phyloP scores from a whole-genome alignment of 768 basidiomycete genomes.

The Dioszegia hungarica region DNA sequence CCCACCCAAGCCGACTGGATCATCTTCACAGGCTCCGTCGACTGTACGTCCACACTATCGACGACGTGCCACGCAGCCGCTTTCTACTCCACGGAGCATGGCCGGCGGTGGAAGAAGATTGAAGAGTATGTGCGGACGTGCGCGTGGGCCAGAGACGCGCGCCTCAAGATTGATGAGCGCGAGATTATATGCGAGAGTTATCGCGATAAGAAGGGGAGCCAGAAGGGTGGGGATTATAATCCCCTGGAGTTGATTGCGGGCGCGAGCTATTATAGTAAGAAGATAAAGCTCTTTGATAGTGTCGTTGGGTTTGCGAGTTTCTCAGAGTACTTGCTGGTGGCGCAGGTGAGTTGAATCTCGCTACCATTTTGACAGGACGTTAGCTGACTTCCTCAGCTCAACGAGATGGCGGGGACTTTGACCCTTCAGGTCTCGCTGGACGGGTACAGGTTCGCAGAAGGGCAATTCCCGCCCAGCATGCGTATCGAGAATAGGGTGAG shows the following conservation, averaged over 20 bases:
- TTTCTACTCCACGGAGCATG: slow-evolving; percentile 70
- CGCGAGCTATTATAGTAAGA: slow-evolving; percentile 63
- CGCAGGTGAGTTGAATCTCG: slow-evolving; percentile 61
- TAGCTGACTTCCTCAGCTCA: slow-evolving; percentile 53
- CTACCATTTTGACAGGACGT: background rate
- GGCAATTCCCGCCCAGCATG: slow-evolving; percentile 86
- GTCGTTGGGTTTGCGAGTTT: slow-evolving; percentile 90
- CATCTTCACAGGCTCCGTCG: slow-evolving; percentile 78
- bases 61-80: slow-evolving; percentile 69
- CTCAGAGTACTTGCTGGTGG: slow-evolving; percentile 91
- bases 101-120: slow-evolving; percentile 66
- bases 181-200: slow-evolving; percentile 93
- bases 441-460: slow-evolving; percentile 75
- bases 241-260: slow-evolving; percentile 77
- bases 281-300: slow-evolving; percentile 72
- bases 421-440: slow-evolving; percentile 90
- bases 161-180: slow-evolving; percentile 71
- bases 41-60: slow-evolving; percentile 55
- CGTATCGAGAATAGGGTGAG: slow-evolving; percentile 81
- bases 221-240: slow-evolving; percentile 60
- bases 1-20: slow-evolving; percentile 69
- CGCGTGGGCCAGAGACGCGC: slow-evolving; percentile 78
- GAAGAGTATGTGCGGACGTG: slow-evolving; percentile 87
- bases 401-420: slow-evolving; percentile 54
- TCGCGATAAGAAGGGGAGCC: slow-evolving; percentile 71